phyloP scores from a whole-genome alignment of 371 early-diverging fungal species.

The Syncephalastrum racemosum region DNA sequence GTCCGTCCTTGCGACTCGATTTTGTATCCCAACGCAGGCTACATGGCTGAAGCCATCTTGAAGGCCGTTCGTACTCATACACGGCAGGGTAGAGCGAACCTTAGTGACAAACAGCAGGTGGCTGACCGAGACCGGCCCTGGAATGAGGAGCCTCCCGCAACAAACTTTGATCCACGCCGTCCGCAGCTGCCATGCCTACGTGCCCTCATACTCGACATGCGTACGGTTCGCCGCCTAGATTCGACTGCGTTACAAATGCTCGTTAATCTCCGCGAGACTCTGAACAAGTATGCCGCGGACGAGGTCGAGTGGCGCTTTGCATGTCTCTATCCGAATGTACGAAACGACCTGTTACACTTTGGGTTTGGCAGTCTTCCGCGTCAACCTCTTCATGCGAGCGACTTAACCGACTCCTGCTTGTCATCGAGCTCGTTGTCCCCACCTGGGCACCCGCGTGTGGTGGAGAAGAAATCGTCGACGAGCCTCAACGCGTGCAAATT shows the following conservation, averaged over 20 bases:
- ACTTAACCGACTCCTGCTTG: no score
- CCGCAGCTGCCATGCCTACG: conserved; percentile 48
- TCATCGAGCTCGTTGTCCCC: no score
- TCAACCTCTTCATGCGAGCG: no score
- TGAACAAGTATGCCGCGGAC: conserved; percentile 31
- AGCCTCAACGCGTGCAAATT: not conserved
- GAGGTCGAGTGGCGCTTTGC: conserved; percentile 31
- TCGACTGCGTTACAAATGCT: conserved; percentile 73
- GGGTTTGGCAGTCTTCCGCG: conserved; percentile 12
- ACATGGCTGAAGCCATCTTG: conserved; percentile 15
- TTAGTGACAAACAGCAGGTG: not conserved
- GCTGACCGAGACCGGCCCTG: conserved; percentile 1
- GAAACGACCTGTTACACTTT: conserved; percentile 8
- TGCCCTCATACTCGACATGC: conserved; percentile 73
- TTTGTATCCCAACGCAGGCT: conserved; percentile 22
- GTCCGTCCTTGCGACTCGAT: conserved; percentile 12
- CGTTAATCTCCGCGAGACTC: conserved; percentile 37
- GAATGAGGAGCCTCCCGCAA: conserved; percentile 11
- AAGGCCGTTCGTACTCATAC: conserved; percentile 12
- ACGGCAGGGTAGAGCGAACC: conserved; percentile 4
- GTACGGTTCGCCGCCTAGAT: conserved; percentile 70
- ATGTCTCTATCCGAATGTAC: not conserved
- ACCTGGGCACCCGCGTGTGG: not conserved
- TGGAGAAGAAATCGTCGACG: not conserved
- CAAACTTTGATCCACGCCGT: not conserved